Percentiles rank a stretch among this genome's conserved stretches.
Conservation (phyloP, 768 basidiomycete species). For the Zangia roseola region DNA sequence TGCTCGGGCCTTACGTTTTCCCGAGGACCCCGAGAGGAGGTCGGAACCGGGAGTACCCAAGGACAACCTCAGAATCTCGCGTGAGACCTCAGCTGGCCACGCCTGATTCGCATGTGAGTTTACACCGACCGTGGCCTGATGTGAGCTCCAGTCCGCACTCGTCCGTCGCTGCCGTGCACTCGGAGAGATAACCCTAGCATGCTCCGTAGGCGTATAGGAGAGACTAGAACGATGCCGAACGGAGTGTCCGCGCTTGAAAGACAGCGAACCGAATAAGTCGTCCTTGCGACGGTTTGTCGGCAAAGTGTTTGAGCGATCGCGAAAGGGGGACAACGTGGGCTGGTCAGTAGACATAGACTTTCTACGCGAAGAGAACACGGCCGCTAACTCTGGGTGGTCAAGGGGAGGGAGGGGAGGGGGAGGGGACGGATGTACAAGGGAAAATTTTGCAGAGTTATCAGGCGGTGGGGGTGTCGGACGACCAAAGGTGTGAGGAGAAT, state of each 20-base stretch:
- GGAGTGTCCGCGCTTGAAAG: slow-evolving; percentile 25
- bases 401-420: slow-evolving; percentile 58
- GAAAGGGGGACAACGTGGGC: slow-evolving; percentile 5
- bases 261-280: slow-evolving; percentile 23
- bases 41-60: slow-evolving; percentile 25
- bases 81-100: slow-evolving; percentile 61
- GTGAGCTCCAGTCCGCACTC: slow-evolving; percentile 59
- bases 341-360: slow-evolving; percentile 11
- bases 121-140: slow-evolving; percentile 42
- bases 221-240: slow-evolving; percentile 30
- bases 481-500: slow-evolving; percentile 45
- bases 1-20: not conserved
- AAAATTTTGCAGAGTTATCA: slow-evolving; percentile 18
- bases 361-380: slow-evolving; percentile 20
- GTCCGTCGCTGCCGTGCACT: slow-evolving; percentile 41
- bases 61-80: slow-evolving; percentile 52
- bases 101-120: slow-evolving; percentile 33
- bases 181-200: slow-evolving; percentile 33
- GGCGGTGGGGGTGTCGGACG: slow-evolving; percentile 33
- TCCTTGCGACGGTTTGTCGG: slow-evolving; percentile 18
- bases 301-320: slow-evolving; percentile 26
- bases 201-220: slow-evolving; percentile 24
- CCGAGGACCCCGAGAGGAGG: slow-evolving; percentile 24
- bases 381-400: slow-evolving; percentile 37
- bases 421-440: slow-evolving; percentile 32